Evolutionary conservation across 257 asterid species (phyloP).

Genomic region (Solanum arcanum): DNA sequence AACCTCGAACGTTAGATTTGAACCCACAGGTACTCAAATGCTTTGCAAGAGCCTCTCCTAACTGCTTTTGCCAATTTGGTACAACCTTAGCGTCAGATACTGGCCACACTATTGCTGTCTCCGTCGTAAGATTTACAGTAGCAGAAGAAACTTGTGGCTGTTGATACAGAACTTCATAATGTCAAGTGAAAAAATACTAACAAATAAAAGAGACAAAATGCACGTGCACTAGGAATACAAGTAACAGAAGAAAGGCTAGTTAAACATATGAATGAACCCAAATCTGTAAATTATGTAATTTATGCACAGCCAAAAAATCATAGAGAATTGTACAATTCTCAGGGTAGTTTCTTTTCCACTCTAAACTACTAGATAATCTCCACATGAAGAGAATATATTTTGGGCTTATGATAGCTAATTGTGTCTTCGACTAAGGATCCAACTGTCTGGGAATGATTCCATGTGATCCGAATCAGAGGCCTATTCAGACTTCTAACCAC

Average conservation of each 20-base stretch:
- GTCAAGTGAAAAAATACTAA: background rate
- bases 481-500: background rate
- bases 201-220: background rate
- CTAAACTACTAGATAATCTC: background rate
- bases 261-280: background rate
- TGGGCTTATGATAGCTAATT: background rate
- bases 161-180: conserved; percentile 8
- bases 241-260: background rate
- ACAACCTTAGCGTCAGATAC: conserved; percentile 67
- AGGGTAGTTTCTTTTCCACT: background rate
- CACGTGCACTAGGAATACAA: background rate
- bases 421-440: background rate
- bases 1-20: conserved; percentile 71
- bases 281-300: background rate
- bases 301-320: background rate
- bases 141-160: conserved; percentile 96
- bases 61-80: conserved; percentile 72
- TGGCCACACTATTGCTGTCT: conserved; percentile 94
- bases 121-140: conserved; percentile 81
- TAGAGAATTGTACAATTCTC: background rate
- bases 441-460: background rate
- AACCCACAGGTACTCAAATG: conserved; percentile 92
- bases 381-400: background rate
- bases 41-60: conserved; percentile 90
- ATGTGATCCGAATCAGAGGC: background rate